A percentile compares a stretch with the other conserved stretches of the same genome.
Evolutionary conservation across 306 rosid genomes (phyloP).

Genomic region (Cicer arietinum): DNA sequence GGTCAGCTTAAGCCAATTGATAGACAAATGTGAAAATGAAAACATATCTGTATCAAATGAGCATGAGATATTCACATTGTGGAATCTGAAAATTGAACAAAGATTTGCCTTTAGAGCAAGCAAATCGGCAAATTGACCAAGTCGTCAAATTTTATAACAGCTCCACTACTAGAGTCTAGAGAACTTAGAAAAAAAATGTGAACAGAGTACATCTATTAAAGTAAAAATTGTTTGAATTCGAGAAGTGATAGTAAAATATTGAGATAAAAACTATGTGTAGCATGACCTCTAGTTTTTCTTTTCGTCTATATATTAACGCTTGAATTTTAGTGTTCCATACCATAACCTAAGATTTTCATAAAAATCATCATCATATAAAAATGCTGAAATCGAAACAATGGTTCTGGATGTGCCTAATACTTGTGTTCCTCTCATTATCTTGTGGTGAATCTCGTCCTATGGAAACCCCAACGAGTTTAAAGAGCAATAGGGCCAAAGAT

Average conservation of each 20-base stretch:
- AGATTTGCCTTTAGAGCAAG: conserved; percentile 28
- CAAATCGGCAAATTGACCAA: background rate
- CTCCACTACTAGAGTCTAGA: conserved; percentile 17
- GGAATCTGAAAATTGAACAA: background rate
- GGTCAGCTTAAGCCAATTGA: conserved; percentile 23
- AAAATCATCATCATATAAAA: background rate
- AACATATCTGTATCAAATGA: background rate
- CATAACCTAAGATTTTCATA: conserved; percentile 11
- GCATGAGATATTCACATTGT: background rate
- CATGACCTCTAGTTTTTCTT: background rate
- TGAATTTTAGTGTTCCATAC: too few relatives aligned
- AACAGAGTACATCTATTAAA: too few relatives aligned
- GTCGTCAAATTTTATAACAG: conserved; percentile 32
- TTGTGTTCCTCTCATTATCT: conserved; percentile 16
- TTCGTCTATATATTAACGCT: background rate
- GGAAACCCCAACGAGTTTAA: conserved; percentile 7
- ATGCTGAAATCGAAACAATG: conserved; percentile 19
- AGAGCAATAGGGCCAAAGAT: background rate
- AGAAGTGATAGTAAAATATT: conserved; percentile 22
- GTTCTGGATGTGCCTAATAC: background rate
- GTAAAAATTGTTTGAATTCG: background rate
- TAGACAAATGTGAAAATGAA: background rate
- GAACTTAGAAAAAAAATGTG: background rate
- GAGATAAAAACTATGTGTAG: background rate
- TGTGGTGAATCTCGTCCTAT: conserved; percentile 27